Evolutionary conservation across 2,329 filamentous ascomycete species (phyloP), one percentile per base, ranked within the genome.

Genomic region (Calonectria montana): DNA sequence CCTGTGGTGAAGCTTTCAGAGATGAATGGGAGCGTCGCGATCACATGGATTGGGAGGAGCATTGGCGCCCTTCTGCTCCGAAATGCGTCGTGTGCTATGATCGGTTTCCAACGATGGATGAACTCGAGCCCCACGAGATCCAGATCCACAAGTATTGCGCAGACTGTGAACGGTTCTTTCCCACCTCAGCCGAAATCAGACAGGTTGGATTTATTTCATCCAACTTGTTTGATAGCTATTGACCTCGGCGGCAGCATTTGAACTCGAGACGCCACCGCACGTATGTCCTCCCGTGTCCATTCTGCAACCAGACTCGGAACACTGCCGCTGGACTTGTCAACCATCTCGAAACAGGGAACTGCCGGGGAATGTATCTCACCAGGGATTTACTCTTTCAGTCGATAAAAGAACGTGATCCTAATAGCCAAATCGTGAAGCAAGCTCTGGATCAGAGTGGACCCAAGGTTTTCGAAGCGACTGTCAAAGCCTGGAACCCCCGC

Each of bases 341-440:
- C 77, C 89, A 93, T 73, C 80, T 93, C 1, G 91, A 93, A 73
- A 81, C 76, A 0, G 87, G 87, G n/a, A 80, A 83, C 0, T 93
- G 91, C 64, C 84, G 85, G 0, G 79, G 79, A 0, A 87, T 88
- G 0, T 81, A 78, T 0, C 50, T 91, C 2, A 86, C 88, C 76
- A 87, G 88, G 12, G 85, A 89, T 12, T 79, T 73, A 3, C 83
- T 92, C 4, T 87, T 87, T 78, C 72, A 77, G 0, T 77, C 84
- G 13, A 80, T 92, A 9, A 84, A 85, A 2, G 70, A 77, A 16
- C 82, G 83, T 1, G 90, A 92, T 69, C 83, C 84, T 0, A 47
- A 82, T 5, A 86, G 88, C 15, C 3, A 85, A 35, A 86, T 92
- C 65, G 87, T 89, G 7, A 88, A 87, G 69, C 87, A 86, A 3